These are phyloP conservation scores for Rubroboletus satanas DNA, from an alignment of 768 basidiomycete species.

Conservation along the genomic window DNA sequence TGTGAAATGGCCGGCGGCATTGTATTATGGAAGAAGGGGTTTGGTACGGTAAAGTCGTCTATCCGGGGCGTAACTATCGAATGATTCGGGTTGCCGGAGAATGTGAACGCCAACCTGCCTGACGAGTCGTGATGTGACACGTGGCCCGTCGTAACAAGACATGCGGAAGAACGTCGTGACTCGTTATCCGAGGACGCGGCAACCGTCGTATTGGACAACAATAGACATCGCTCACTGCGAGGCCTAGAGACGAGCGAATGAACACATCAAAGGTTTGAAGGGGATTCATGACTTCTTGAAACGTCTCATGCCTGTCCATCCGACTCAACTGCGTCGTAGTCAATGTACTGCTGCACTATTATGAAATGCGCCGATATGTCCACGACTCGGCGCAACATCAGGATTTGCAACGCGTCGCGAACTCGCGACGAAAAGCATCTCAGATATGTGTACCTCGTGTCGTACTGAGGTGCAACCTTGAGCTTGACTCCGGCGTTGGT, in stretches of 20 bases:
- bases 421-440: background rate
- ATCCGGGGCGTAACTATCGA: slow-evolving; percentile 1
- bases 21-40: background rate
- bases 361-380: background rate
- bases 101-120: background rate
- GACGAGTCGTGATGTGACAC: background rate
- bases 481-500: slow-evolving; percentile 4
- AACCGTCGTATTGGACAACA: slow-evolving; percentile 9
- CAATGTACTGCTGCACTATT: background rate
- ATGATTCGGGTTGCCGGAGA: background rate
- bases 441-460: slow-evolving; percentile 1
- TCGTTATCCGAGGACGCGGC: background rate
- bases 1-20: slow-evolving; percentile 13
- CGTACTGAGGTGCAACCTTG: background rate
- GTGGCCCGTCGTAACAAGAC: background rate
- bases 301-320: slow-evolving; percentile 9
- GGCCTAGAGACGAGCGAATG: too few species aligned
- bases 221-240: slow-evolving; percentile 1
- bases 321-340: background rate
- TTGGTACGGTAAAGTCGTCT: background rate
- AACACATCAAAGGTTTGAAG: background rate
- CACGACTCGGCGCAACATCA: background rate
- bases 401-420: background rate
- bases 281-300: slow-evolving; percentile 10
- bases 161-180: background rate